Evolutionary conservation across 768 basidiomycete species (phyloP), one percentile per base, ranked within the genome.

Genomic region (Termitomyces sp.): DNA sequence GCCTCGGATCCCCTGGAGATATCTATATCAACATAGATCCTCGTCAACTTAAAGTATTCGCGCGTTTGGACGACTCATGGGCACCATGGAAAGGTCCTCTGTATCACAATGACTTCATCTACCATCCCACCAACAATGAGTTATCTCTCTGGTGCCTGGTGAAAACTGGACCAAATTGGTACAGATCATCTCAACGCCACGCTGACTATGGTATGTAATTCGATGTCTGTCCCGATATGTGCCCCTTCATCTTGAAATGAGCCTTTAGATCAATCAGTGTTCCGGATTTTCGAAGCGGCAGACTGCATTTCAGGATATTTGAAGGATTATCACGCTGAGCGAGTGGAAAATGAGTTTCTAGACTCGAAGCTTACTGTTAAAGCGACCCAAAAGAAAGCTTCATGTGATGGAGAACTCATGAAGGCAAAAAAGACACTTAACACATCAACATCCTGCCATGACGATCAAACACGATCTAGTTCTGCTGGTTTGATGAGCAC

Each of bases 21-120:
- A 53, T 49, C 21, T 58, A 58, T 52, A 49, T 58, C n/a, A 37
- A 58, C 38, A 48, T 25, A 21, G 21, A 52, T 19, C 47, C 57
- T 16, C 19, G 31, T 10, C 29, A 23, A 8, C 50, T 23, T 17
- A 35, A 53, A 6, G n/a, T 58, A 11, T 58, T 53, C 23, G 57
- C 31, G 2, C 57, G 52, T 27, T 31, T 48, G 41, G 16, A 17
- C 14, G 40, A 47, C n/a, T 41, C 44, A 7, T 54, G 52, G 57
- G 41, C 5, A 23, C 40, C 53, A 25, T 54, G 55, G 47, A 38
- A 40, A 10, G 38, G 40, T 27, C 48, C 47, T 3, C 25, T 43
- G 14, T 25, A 43, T 25, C 23, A 12, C 42, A 25, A 23, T 25
- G 23, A 43, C 21, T 6, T 47, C 17, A 42, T 58, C 10, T n/a